A percentile compares a stretch with the other conserved stretches of the same genome.
Conservation (phyloP, 1,139 yeast species). For the Yarrowia galli region DNA sequence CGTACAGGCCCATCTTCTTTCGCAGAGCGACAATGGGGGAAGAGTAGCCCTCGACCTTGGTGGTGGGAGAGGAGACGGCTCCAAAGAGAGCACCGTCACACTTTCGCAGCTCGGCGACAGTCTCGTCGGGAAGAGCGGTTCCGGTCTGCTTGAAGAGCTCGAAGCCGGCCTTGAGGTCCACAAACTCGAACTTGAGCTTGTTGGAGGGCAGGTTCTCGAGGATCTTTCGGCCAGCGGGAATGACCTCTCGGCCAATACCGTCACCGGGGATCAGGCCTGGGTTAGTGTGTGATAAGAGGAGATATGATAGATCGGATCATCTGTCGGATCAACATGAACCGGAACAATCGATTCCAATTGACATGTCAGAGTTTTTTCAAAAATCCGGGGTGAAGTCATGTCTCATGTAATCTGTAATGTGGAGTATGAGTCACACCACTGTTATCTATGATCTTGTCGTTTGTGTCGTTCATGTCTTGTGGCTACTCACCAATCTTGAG, state of each 20-base stretch:
- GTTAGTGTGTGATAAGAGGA: constrained; percentile 21
- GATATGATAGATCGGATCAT: neutral
- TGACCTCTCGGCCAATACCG: constrained; percentile 97
- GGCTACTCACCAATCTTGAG: constrained; percentile 47
- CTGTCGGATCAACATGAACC: too few relatives aligned
- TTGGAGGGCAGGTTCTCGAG: constrained; percentile 81
- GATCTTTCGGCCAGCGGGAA: constrained; percentile 89
- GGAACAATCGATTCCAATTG: too few relatives aligned
- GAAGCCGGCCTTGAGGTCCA: constrained; percentile 90
- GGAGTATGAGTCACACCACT: constrained; percentile 7
- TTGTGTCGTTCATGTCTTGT: too few relatives aligned
- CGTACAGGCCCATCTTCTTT: constrained; percentile 91
- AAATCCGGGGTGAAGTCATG: neutral
- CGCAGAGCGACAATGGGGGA: constrained; percentile 98
- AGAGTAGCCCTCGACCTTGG: constrained; percentile 93
- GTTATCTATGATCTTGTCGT: neutral
- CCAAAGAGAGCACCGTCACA: constrained; percentile 99
- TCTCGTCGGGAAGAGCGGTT: constrained; percentile 90
- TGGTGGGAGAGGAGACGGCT: constrained; percentile 92
- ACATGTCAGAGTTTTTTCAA: too few relatives aligned
- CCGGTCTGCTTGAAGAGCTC: constrained; percentile 93
- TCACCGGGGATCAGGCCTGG: constrained; percentile 91
- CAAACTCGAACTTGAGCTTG: constrained; percentile 83
- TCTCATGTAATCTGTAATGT: too few relatives aligned
- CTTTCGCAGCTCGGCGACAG: constrained; percentile 76